phyloP scores from a whole-genome alignment of 306 rosid species.

The Citrullus mucosospermus region DNA sequence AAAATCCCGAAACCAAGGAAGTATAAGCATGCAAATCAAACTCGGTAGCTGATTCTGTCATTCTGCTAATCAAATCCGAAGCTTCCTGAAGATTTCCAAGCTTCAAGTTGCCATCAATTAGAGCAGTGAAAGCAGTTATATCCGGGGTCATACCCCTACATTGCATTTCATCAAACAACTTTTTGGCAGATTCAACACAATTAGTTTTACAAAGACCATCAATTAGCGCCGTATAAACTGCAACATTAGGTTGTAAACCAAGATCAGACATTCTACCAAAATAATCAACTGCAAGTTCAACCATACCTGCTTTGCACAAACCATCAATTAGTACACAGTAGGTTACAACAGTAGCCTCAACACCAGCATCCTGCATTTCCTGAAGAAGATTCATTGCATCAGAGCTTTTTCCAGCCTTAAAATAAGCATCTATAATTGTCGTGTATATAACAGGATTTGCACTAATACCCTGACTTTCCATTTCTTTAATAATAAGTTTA shows the following conservation, averaged over 20 bases:
- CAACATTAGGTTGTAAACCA: slow-evolving; percentile 71
- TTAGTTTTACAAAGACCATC: slow-evolving; percentile 71
- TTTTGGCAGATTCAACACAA: slow-evolving; percentile 49
- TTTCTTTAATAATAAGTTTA: slow-evolving; percentile 39
- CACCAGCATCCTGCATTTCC: slow-evolving; percentile 51
- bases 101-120: slow-evolving; percentile 86
- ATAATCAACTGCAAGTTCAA: slow-evolving; percentile 53
- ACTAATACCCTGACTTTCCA: slow-evolving; percentile 41
- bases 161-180: slow-evolving; percentile 67
- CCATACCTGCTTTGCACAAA: slow-evolving; percentile 68
- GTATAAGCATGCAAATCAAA: slow-evolving; percentile 75
- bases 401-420: slow-evolving; percentile 51
- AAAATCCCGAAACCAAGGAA: slow-evolving; percentile 69
- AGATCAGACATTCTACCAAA: slow-evolving; percentile 36
- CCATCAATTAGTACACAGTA: slow-evolving; percentile 80
- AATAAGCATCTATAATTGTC: slow-evolving; percentile 70
- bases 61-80: slow-evolving; percentile 38
- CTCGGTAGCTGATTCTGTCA: slow-evolving; percentile 63
- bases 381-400: slow-evolving; percentile 55
- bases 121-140: slow-evolving; percentile 54
- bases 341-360: slow-evolving; percentile 56
- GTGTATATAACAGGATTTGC: slow-evolving; percentile 61
- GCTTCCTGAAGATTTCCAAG: slow-evolving; percentile 68
- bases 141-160: slow-evolving; percentile 72
- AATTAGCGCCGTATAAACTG: slow-evolving; percentile 65